Conservation (phyloP, 306 rosid species). For the Mimosa pudica region DNA sequence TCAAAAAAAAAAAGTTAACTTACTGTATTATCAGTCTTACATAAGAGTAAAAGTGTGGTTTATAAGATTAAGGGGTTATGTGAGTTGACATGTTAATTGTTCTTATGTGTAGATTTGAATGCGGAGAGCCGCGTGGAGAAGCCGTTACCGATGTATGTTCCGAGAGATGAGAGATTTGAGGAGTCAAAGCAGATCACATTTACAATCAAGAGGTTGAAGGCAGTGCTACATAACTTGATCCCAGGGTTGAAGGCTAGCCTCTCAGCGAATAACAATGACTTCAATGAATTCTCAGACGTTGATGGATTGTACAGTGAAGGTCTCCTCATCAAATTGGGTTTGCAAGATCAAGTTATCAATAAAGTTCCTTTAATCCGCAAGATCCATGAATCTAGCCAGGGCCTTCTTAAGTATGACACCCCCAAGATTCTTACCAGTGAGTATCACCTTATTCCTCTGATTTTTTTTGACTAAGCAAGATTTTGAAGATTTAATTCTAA, state of each 20-base stretch:
- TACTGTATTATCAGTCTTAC: too few species aligned
- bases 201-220: constrained; percentile 69
- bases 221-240: constrained; percentile 69
- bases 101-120: constrained; percentile 46
- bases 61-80: too few species aligned
- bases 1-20: too few species aligned
- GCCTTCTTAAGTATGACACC: constrained; percentile 68
- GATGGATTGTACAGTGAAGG: constrained; percentile 78
- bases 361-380: constrained; percentile 58
- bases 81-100: too few species aligned
- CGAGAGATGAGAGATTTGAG: constrained; percentile 85
- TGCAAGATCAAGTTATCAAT: constrained; percentile 59
- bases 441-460: constrained; percentile 18
- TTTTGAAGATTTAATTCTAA: too few species aligned
- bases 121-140: constrained; percentile 76
- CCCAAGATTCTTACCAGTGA: constrained; percentile 79
- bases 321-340: constrained; percentile 51
- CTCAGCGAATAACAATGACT: constrained; percentile 57
- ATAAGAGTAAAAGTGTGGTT: too few species aligned
- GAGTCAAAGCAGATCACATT: constrained; percentile 72
- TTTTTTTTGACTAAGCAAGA: too few species aligned
- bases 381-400: constrained; percentile 63
- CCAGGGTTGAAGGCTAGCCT: constrained; percentile 72
- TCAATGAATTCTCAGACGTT: constrained; percentile 62
- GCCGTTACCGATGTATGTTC: constrained; percentile 75